phyloP scores from a whole-genome alignment of 108 stramenopile species.

The Stephanodiscus minutulus region DNA sequence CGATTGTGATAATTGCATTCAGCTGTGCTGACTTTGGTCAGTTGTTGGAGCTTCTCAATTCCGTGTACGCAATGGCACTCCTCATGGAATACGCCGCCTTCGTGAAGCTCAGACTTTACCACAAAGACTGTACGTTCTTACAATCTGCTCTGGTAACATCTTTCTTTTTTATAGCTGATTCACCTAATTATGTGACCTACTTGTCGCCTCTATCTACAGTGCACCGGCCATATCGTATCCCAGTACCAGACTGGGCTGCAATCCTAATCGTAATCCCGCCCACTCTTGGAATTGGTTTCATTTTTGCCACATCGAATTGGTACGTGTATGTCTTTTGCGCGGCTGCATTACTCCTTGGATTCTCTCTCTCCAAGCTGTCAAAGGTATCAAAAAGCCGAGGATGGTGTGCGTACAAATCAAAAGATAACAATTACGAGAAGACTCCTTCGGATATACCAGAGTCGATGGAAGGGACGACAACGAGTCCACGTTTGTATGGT shows the following conservation, averaged over 20 bases:
- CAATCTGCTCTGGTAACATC: not conserved
- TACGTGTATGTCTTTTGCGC: slow-evolving; percentile 41
- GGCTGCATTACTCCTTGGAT: slow-evolving; percentile 21
- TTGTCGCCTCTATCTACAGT: slow-evolving; percentile 15
- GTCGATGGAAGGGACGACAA: slow-evolving; percentile 6
- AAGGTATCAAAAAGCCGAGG: slow-evolving; percentile 32
- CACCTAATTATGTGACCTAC: not conserved
- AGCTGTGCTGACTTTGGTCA: slow-evolving; percentile 73
- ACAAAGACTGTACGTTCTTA: slow-evolving; percentile 42
- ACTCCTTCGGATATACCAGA: slow-evolving; percentile 21
- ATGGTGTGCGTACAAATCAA: slow-evolving; percentile 34
- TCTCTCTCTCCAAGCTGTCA: slow-evolving; percentile 16
- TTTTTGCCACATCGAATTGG: slow-evolving; percentile 45
- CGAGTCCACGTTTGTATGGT: not conserved
- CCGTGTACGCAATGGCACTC: slow-evolving; percentile 78
- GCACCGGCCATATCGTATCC: slow-evolving; percentile 49
- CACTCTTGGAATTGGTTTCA: slow-evolving; percentile 26
- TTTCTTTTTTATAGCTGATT: not conserved
- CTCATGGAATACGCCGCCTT: slow-evolving; percentile 94
- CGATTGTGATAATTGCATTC: slow-evolving; percentile 74
- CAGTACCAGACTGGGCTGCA: slow-evolving; percentile 54
- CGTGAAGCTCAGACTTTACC: slow-evolving; percentile 77
- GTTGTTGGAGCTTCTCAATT: slow-evolving; percentile 93
- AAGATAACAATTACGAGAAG: slow-evolving; percentile 11
- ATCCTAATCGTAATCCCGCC: slow-evolving; percentile 42